Evolutionary conservation across 2,329 filamentous ascomycete species (phyloP), one percentile per base, ranked within the genome.

Genomic region (Lachnellula cervina): DNA sequence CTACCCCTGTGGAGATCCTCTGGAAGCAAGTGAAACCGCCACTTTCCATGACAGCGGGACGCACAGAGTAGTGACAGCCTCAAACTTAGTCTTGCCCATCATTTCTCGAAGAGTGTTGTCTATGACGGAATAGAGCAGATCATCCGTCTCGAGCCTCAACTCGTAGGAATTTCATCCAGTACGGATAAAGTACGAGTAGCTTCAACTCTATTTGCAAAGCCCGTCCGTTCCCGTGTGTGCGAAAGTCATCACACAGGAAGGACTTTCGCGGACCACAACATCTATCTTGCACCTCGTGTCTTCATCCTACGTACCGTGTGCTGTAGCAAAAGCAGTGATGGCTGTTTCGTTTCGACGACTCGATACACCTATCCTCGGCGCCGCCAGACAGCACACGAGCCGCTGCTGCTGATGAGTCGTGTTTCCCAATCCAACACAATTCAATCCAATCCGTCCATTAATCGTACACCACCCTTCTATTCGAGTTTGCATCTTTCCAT

Each of bases 11-110:
- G 28, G 17, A 17, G 17, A 32, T 49, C 17, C 13, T 49, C 37
- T 49, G 11, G 46, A 49, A 49, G 46, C 46, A 49, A 37, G 23
- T 49, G 46, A 49, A 37, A 49, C 46, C 23, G 21, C 46, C 46
- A 32, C 28, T 7, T 17, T 19, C 46, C 34, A 40, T 35, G 46
- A 49, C 46, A 49, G 28, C n/a, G 46, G 46, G 14, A 14, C 5
- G n/a, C n/a, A n/a, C n/a, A n/a, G n/a, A n/a, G 21, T 49, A 49
- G 16, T 17, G 37, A 17, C 9, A 13, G 28, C 28, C 28, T 32
- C 28, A 32, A 32, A 32, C 28, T 9, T 9, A 32, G 28, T 32
- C 28, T 32, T 32, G 28, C 28, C 4, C 8, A 32, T 32, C 28
- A 40, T 6, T 40, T 17, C 16, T 17, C 17, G n/a, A 40, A 40